A percentile compares a stretch with the other conserved stretches of the same genome.
Evolutionary conservation across 2,329 filamentous ascomycete species (phyloP).

Genomic region (Fusarium sp.): DNA sequence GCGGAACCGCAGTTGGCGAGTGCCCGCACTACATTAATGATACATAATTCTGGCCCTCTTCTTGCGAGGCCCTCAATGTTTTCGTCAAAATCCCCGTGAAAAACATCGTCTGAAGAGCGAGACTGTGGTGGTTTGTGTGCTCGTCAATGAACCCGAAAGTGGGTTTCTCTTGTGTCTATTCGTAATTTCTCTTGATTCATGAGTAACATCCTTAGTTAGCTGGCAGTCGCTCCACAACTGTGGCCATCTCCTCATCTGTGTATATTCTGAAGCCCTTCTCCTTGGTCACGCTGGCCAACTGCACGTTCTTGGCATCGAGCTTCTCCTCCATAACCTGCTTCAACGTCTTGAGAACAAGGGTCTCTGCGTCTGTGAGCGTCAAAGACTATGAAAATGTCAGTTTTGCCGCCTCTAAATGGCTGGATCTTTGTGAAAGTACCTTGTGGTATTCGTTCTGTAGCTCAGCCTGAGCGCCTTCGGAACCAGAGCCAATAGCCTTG

Average conservation of each 20-base stretch:
- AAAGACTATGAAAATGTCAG: conserved; percentile 67
- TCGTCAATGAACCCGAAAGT: conserved; percentile 20
- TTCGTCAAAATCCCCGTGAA: conserved; percentile 21
- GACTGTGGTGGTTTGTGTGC: neutral
- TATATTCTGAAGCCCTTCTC: conserved; percentile 99
- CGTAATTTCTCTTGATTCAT: conserved; percentile 33
- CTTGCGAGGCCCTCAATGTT: neutral
- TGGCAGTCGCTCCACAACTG: conserved; percentile 84
- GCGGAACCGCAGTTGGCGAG: conserved; percentile 23
- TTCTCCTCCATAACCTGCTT: conserved; percentile 99
- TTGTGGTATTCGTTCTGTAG: conserved; percentile 99
- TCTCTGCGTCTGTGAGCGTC: conserved; percentile 91
- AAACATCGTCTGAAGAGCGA: conserved; percentile 3
- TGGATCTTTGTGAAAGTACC: conserved; percentile 49
- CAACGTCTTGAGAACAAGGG: conserved; percentile 92
- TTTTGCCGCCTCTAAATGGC: neutral
- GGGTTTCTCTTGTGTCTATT: conserved; percentile 34
- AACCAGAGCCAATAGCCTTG: conserved; percentile 97
- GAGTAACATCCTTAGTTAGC: conserved; percentile 59
- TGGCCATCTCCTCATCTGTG: conserved; percentile 95
- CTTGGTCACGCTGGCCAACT: conserved; percentile 96
- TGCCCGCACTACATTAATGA: conserved; percentile 43
- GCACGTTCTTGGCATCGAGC: conserved; percentile 97
- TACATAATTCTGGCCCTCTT: conserved; percentile 37
- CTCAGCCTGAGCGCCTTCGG: conserved; percentile 96